Base-by-base conservation (phyloP, 805 yeast species). In the Kurtzmaniella fragi region DNA sequence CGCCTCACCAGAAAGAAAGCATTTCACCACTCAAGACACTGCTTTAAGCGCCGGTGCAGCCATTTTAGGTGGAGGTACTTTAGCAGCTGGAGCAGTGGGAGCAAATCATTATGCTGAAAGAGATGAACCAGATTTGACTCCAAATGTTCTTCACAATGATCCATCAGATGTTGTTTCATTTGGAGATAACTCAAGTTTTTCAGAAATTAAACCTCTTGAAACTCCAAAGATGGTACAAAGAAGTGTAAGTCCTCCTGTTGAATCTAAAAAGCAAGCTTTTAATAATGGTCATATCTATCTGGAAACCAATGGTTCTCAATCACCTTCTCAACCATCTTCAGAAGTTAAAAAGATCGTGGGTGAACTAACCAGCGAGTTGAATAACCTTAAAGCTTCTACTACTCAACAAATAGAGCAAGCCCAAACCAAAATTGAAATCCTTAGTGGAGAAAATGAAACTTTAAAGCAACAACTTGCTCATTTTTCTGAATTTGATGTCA, bases 381-480 rank as follows among this genome's bases (percentile, higher is more conserved):
- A 44, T 26, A 54, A 55, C 17, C 57, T 67, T 44, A 61, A 53
- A 38, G 40, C 52, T 3, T 45, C 62, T 2, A 53, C 72, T 17
- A 70, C 67, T 41, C 57, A 59, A 4, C 81, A 78, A 45, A 80
- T 83, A 45, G 67, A 63, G 36, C 61, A 67, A 36, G 90, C 89
- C 0, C 74, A 79, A 46, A 69, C 69, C 14, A 73, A 72, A 41
- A 78, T 83, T 16, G 57, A 57, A 16, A 49, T 51, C 15, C 61
- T 84, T 28, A 85, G 80, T 42, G 23, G 41, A 11, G 66, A 69
- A 40, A 45, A 49, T 37, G 14, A 27, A 13, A 29, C 34, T 2
- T 35, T 51, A 20, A 53, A 41, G 37, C 42, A 42, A 38, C 42
- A 39, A 35, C 39, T 32, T 16, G 39, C 33, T 34, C 38, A 8